Conservation (phyloP, 2,329 filamentous ascomycete genomes). For the Scytalidium lignicola region DNA sequence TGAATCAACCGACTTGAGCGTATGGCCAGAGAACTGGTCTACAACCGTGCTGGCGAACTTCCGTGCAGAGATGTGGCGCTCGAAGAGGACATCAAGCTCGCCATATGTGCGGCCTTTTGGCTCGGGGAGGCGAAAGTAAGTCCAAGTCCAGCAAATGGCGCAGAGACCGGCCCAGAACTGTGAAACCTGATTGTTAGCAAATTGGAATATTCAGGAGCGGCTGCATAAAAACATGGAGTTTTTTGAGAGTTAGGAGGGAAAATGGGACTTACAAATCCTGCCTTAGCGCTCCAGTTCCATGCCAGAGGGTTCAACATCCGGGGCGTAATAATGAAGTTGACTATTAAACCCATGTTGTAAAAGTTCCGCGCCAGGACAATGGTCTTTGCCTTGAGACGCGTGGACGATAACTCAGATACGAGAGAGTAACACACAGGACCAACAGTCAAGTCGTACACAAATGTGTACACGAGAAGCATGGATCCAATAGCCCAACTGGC, state of each 20-base stretch:
- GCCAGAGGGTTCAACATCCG: slow-evolving; percentile 62
- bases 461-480: slow-evolving; percentile 35
- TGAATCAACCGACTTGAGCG: not conserved
- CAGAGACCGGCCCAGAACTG: slow-evolving; percentile 74
- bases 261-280: slow-evolving; percentile 53
- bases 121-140: slow-evolving; percentile 77
- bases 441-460: slow-evolving; percentile 38
- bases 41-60: slow-evolving; percentile 15
- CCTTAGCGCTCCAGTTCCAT: slow-evolving; percentile 82
- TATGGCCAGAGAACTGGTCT: not conserved
- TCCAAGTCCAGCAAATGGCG: slow-evolving; percentile 75
- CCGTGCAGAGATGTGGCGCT: slow-evolving; percentile 48
- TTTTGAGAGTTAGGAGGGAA: not conserved
- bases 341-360: slow-evolving; percentile 31
- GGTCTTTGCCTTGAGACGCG: slow-evolving; percentile 34
- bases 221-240: not conserved
- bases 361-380: slow-evolving; percentile 34
- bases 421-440: slow-evolving; percentile 39
- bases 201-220: not conserved
- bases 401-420: slow-evolving; percentile 36
- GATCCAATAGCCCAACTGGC: slow-evolving; percentile 38
- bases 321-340: slow-evolving; percentile 54
- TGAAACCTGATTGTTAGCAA: not conserved
- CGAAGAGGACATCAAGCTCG: slow-evolving; percentile 78
- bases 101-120: slow-evolving; percentile 74